Evolutionary conservation across 2,329 filamentous ascomycete genomes (phyloP).

Genomic region (Aureobasidium sp.): DNA sequence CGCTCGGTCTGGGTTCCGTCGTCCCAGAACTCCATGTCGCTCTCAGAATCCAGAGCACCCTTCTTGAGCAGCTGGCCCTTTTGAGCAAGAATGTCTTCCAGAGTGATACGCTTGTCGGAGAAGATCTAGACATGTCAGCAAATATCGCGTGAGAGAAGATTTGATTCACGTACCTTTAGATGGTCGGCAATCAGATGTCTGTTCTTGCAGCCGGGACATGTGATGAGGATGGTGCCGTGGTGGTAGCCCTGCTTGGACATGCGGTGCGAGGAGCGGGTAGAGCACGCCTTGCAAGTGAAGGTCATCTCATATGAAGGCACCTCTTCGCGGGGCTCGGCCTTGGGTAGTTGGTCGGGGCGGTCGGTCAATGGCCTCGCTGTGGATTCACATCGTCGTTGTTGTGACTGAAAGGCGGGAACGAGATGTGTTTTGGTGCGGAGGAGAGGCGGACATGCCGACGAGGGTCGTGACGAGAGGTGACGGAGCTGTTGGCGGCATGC

Average conservation of each 20-base stretch:
- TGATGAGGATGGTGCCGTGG: slow-evolving; percentile 77
- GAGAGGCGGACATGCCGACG: slow-evolving; percentile 15
- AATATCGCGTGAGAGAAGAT: neutral
- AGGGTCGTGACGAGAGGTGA: neutral
- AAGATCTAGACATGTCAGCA: slow-evolving; percentile 50
- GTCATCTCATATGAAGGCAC: slow-evolving; percentile 73
- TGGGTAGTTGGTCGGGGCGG: slow-evolving; percentile 18
- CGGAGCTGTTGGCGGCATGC: neutral
- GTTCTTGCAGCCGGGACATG: slow-evolving; percentile 77
- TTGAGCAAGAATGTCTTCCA: slow-evolving; percentile 70
- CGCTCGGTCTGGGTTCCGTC: slow-evolving; percentile 39
- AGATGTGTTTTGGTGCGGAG: slow-evolving; percentile 13
- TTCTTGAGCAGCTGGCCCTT: slow-evolving; percentile 67
- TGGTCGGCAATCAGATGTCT: slow-evolving; percentile 91
- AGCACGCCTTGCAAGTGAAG: slow-evolving; percentile 81
- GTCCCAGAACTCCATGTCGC: slow-evolving; percentile 89
- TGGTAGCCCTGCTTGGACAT: slow-evolving; percentile 95
- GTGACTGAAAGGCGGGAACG: slow-evolving; percentile 21
- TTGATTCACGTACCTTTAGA: slow-evolving; percentile 46
- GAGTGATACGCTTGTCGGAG: slow-evolving; percentile 58
- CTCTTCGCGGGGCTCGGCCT: slow-evolving; percentile 25
- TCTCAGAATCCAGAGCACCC: slow-evolving; percentile 63
- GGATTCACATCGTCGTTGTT: slow-evolving; percentile 17
- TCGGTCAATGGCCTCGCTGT: slow-evolving; percentile 23
- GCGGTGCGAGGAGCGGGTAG: slow-evolving; percentile 68